Evolutionary conservation across 2,329 filamentous ascomycete genomes (phyloP).

Genomic region (Ascochyta clinopodiicola): DNA sequence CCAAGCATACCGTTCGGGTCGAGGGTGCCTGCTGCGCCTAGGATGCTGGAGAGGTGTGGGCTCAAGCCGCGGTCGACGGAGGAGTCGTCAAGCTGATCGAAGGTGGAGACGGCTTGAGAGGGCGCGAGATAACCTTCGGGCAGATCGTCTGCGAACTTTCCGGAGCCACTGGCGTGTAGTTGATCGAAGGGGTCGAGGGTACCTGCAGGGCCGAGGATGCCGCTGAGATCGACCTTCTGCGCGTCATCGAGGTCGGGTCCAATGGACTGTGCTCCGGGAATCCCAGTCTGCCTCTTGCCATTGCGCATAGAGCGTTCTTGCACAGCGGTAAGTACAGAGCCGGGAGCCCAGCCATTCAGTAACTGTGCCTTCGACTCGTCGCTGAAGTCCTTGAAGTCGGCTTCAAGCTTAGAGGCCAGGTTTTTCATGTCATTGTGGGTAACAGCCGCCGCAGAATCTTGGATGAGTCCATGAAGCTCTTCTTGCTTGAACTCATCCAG

Average conservation of each 20-base stretch:
- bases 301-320: slow-evolving; percentile 1
- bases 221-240: neutral
- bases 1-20: slow-evolving; percentile 9
- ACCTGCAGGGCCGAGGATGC: neutral
- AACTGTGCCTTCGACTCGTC: neutral
- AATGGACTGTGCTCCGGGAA: slow-evolving; percentile 4
- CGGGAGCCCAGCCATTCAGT: neutral
- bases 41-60: neutral
- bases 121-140: neutral
- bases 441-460: slow-evolving; percentile 3
- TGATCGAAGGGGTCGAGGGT: neutral
- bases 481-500: slow-evolving; percentile 9
- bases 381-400: neutral
- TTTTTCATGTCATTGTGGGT: slow-evolving; percentile 1
- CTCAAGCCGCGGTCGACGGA: neutral
- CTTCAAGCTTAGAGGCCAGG: neutral
- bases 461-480: slow-evolving; percentile 8
- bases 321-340: neutral
- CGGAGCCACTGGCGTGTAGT: neutral
- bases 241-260: slow-evolving; percentile 11
- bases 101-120: neutral
- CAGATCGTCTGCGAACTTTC: neutral
- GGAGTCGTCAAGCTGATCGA: neutral
- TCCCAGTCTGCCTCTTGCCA: neutral
- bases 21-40: slow-evolving; percentile 2